A percentile compares a stretch with the other conserved stretches of the same genome.
Evolutionary conservation across 495 filamentous ascomycete genomes (phyloP).

Genomic region (Talaromyces adpressus): DNA sequence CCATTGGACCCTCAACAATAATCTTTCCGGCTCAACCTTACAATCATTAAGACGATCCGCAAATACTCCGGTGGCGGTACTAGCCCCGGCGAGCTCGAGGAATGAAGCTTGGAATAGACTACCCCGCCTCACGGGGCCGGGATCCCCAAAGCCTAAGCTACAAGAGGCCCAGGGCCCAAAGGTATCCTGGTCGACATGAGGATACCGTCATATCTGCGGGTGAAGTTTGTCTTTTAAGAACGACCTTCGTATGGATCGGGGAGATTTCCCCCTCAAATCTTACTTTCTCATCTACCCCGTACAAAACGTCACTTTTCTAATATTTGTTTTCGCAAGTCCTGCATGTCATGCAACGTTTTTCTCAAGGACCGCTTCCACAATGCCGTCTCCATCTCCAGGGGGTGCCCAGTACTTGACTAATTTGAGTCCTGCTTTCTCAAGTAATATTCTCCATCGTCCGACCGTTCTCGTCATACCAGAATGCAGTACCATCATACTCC

Average conservation of each 20-base stretch:
- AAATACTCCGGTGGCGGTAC: neutral
- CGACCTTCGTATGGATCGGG: neutral
- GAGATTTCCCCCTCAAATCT: neutral
- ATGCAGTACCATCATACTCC: slow-evolving; percentile 31
- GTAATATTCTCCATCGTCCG: slow-evolving; percentile 26
- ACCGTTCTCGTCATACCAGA: slow-evolving; percentile 29
- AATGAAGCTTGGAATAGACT: neutral
- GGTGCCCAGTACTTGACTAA: slow-evolving; percentile 26
- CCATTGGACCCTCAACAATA: neutral
- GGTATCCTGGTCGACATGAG: neutral
- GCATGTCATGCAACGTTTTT: neutral
- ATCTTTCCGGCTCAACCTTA: neutral
- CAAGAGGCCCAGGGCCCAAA: neutral
- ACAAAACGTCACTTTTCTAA: neutral
- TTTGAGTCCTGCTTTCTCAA: slow-evolving; percentile 27
- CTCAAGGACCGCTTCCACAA: slow-evolving; percentile 21
- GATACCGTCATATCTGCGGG: neutral
- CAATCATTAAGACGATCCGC: neutral
- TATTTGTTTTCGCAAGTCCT: neutral
- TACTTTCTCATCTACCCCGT: neutral
- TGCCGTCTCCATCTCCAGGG: slow-evolving; percentile 15
- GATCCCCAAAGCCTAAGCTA: neutral
- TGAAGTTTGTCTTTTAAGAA: neutral
- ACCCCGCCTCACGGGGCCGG: neutral
- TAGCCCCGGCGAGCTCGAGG: neutral